Conservation (phyloP, 805 yeast species). For the Myxozyma sirexii region DNA sequence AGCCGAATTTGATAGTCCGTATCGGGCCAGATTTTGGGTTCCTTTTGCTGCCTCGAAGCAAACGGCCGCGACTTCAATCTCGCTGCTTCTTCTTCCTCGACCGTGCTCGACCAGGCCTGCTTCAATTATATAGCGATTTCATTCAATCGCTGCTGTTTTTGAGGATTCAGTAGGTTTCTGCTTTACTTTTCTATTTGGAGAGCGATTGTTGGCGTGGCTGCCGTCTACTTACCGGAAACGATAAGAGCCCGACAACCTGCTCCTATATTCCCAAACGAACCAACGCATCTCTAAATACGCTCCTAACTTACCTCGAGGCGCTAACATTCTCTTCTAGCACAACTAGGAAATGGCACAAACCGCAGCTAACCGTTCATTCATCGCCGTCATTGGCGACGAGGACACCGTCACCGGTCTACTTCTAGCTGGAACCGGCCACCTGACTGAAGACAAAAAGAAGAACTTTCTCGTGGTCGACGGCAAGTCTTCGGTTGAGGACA, state of each 20-base stretch:
- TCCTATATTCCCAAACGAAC: background rate
- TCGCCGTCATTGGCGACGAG: conserved; percentile 96
- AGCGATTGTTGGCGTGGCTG: background rate
- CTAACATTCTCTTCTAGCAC: background rate
- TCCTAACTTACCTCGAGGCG: too few relatives aligned
- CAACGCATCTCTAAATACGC: background rate
- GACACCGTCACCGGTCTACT: conserved; percentile 95
- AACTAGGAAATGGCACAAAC: conserved; percentile 27
- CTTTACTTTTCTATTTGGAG: background rate
- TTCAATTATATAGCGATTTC: background rate
- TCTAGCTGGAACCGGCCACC: conserved; percentile 93
- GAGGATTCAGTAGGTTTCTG: conserved; percentile 2
- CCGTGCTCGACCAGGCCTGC: background rate
- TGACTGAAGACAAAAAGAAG: conserved; percentile 58
- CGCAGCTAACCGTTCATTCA: conserved; percentile 66
- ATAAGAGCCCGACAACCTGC: background rate
- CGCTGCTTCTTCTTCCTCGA: background rate
- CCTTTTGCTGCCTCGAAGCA: conserved; percentile 4
- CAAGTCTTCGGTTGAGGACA: conserved; percentile 74
- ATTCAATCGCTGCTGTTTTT: background rate
- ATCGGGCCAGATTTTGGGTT: background rate
- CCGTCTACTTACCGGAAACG: background rate
- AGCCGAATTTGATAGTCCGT: conserved; percentile 1
- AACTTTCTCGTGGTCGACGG: conserved; percentile 85
- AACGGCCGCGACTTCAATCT: background rate